Percentiles rank a stretch among this genome's conserved stretches.
Evolutionary conservation across 805 yeast species (phyloP).

Genomic region (Torulaspora quercuum): DNA sequence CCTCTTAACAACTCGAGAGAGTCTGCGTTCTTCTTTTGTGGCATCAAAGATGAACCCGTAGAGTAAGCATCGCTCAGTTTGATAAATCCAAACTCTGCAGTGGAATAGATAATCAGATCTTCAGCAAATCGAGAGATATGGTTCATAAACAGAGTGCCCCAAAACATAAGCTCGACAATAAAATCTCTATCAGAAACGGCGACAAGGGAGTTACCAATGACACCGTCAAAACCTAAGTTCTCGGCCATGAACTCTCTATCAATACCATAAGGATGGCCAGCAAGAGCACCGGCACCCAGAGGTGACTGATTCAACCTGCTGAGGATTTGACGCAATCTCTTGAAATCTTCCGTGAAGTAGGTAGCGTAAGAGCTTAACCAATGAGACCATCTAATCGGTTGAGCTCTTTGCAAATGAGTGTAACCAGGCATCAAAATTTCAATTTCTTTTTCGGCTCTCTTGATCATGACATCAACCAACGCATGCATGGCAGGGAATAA

Average conservation of each 20-base stretch:
- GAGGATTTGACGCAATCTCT: conserved; percentile 75
- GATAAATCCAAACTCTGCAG: conserved; percentile 95
- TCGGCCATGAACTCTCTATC: conserved; percentile 86
- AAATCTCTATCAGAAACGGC: conserved; percentile 98
- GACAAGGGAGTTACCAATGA: conserved; percentile 92
- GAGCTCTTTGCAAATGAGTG: conserved; percentile 97
- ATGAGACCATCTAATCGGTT: conserved; percentile 99
- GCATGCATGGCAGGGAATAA: conserved; percentile 52
- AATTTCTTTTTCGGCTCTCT: conserved; percentile 81
- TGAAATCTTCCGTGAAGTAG: conserved; percentile 84
- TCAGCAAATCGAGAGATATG: conserved; percentile 93
- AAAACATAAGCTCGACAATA: conserved; percentile 90
- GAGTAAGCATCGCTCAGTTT: conserved; percentile 96
- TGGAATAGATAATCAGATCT: conserved; percentile 91
- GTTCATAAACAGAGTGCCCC: conserved; percentile 93
- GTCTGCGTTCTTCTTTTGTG: conserved; percentile 98
- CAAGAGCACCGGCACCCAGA: conserved; percentile 95
- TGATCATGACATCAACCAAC: conserved; percentile 64
- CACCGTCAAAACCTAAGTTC: conserved; percentile 74
- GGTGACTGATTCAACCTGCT: conserved; percentile 86
- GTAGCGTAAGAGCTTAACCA: conserved; percentile 96
- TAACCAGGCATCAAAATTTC: conserved; percentile 97
- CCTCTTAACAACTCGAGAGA: conserved; percentile 93
- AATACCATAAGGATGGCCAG: conserved; percentile 99
- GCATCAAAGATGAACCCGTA: conserved; percentile 97